A percentile compares a stretch with the other conserved stretches of the same genome.
phyloP scores from a whole-genome alignment of 768 basidiomycete species.

The Panaeolus cyanescens region DNA sequence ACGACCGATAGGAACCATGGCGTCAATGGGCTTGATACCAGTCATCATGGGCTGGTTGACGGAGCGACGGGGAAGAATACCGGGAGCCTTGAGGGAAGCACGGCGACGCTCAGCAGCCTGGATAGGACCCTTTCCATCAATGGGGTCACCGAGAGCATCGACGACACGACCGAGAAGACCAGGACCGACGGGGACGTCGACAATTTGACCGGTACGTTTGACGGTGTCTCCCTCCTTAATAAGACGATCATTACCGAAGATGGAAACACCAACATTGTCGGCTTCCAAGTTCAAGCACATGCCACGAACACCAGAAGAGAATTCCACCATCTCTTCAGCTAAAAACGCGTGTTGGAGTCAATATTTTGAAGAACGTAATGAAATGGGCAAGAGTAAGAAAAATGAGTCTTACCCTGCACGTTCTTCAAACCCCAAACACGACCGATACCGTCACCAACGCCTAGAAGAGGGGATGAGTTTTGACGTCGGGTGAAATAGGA shows the following conservation, averaged over 20 bases:
- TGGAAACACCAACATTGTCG: conserved; percentile 99
- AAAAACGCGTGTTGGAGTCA: conserved; percentile 18
- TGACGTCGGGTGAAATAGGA: not conserved
- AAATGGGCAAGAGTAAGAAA: conserved; percentile 14
- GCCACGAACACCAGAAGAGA: conserved; percentile 99
- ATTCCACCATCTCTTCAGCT: conserved; percentile 99
- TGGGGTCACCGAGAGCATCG: conserved; percentile 99
- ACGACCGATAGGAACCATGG: conserved; percentile 99
- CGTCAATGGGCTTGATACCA: conserved; percentile 99
- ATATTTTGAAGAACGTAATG: conserved; percentile 19
- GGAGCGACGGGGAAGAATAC: conserved; percentile 98
- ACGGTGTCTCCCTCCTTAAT: conserved; percentile 99
- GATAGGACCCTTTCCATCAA: conserved; percentile 99
- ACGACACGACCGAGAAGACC: conserved; percentile 98
- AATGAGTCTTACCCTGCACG: conserved; percentile 77
- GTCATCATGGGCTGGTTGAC: conserved; percentile 99
- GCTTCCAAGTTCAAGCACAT: conserved; percentile 99
- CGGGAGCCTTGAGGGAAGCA: conserved; percentile 98
- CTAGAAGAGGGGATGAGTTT: conserved; percentile 43
- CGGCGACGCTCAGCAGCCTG: conserved; percentile 91
- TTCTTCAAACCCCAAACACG: conserved; percentile 99
- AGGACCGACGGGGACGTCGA: conserved; percentile 99
- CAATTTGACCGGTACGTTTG: conserved; percentile 99
- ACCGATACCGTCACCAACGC: conserved; percentile 99
- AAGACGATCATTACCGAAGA: conserved; percentile 97